phyloP scores from a whole-genome alignment of 1,284 basidiomycete genomes.

The Rugiboletus extremiorientalis region DNA sequence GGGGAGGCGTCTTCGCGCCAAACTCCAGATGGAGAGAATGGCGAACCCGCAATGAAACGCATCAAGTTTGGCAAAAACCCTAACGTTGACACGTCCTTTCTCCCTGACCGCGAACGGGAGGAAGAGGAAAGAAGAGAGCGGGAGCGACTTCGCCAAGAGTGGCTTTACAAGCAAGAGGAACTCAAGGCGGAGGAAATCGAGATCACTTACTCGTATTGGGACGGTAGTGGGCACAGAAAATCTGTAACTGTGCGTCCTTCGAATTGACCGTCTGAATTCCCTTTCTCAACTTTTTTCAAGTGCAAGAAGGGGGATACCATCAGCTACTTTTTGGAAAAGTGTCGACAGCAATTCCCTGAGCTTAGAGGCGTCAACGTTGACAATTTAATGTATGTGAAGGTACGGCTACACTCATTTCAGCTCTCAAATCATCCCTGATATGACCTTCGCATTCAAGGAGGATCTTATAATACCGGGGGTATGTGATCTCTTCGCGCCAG shows the following conservation, averaged over 20 bases:
- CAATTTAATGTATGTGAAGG: slow-evolving; percentile 99
- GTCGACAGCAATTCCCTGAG: slow-evolving; percentile 90
- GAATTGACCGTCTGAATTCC: not conserved
- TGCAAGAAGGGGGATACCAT: slow-evolving; percentile 99
- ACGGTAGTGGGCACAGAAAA: slow-evolving; percentile 96
- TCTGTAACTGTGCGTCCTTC: slow-evolving; percentile 72
- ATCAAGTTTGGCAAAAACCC: slow-evolving; percentile 93
- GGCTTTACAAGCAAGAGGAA: slow-evolving; percentile 87
- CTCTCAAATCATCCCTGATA: not conserved
- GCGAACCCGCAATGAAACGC: slow-evolving; percentile 59
- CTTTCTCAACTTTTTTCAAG: slow-evolving; percentile 40
- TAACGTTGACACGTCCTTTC: slow-evolving; percentile 95
- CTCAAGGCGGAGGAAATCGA: slow-evolving; percentile 90
- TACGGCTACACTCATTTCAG: slow-evolving; percentile 34
- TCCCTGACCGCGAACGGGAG: slow-evolving; percentile 95
- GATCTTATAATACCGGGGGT: slow-evolving; percentile 95
- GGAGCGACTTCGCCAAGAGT: slow-evolving; percentile 88
- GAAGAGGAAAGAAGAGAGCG: slow-evolving; percentile 87
- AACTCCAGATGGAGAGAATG: slow-evolving; percentile 36
- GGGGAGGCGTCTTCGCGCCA: slow-evolving; percentile 38
- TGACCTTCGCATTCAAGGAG: slow-evolving; percentile 54
- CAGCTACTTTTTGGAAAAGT: slow-evolving; percentile 88
- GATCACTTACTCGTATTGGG: slow-evolving; percentile 97
- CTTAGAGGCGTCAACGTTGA: slow-evolving; percentile 88
- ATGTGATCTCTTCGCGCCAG: slow-evolving; percentile 23